Conservation (phyloP, 805 yeast genomes). For the Pichia kluyveri region DNA sequence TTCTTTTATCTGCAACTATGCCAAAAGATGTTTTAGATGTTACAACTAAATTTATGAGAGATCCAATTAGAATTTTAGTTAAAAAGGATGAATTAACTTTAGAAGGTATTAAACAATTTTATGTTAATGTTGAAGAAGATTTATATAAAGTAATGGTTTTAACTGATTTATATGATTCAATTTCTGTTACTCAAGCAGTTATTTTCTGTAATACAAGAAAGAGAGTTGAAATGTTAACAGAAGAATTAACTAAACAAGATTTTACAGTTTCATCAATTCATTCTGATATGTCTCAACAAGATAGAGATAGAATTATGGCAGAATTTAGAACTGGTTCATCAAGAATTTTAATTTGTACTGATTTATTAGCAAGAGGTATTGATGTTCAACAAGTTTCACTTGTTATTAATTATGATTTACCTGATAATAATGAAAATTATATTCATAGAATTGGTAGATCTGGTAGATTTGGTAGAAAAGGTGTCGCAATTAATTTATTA, state of each 20-base stretch:
- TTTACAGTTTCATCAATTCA: constrained; percentile 95
- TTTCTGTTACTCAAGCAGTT: constrained; percentile 94
- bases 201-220: constrained; percentile 95
- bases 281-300: constrained; percentile 93
- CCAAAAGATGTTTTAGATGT: constrained; percentile 87
- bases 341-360: constrained; percentile 90
- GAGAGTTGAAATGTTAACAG: constrained; percentile 87
- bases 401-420: constrained; percentile 92
- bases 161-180: constrained; percentile 89
- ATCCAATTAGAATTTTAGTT: constrained; percentile 90
- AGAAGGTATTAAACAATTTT: constrained; percentile 91
- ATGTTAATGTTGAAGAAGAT: constrained; percentile 84
- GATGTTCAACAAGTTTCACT: constrained; percentile 97
- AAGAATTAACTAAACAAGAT: constrained; percentile 65
- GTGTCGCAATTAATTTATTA: constrained; percentile 92
- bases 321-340: constrained; percentile 93
- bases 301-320: constrained; percentile 89
- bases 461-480: constrained; percentile 97
- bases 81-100: constrained; percentile 89
- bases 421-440: constrained; percentile 88
- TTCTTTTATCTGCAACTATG: constrained; percentile 90
- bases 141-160: constrained; percentile 91
- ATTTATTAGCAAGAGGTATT: constrained; percentile 96
- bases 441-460: constrained; percentile 97
- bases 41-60: constrained; percentile 83